A percentile compares a stretch with the other conserved stretches of the same genome.
Evolutionary conservation across 2,329 filamentous ascomycete species (phyloP).

Genomic region (Penicillium sp.): DNA sequence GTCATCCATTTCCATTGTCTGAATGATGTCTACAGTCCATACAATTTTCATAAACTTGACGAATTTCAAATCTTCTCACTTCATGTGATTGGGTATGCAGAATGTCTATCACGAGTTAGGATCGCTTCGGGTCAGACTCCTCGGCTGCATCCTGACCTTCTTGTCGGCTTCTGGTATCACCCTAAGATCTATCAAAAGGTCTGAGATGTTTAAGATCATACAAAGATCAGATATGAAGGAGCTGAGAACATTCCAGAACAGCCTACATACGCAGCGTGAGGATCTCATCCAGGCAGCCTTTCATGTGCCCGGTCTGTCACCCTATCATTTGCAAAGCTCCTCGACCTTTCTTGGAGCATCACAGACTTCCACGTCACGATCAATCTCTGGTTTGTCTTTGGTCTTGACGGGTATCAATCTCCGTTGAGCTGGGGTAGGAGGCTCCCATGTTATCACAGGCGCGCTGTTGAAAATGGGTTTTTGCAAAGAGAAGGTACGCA

Average conservation of each 20-base stretch:
- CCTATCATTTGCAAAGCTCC: neutral
- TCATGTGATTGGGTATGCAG: no score
- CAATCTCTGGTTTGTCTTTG: conserved; percentile 1
- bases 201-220: no score
- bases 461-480: neutral
- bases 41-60: no score
- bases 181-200: no score
- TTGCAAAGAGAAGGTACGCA: neutral
- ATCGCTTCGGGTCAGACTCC: no score
- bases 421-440: neutral
- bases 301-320: neutral
- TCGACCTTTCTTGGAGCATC: neutral
- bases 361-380: neutral
- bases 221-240: no score
- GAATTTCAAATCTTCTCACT: no score
- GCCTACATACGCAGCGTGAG: neutral
- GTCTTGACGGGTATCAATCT: neutral
- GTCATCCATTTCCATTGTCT: no score
- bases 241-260: neutral
- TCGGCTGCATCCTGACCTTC: no score
- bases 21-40: no score
- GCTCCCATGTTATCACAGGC: conserved; percentile 7
- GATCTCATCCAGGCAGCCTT: neutral
- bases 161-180: no score
- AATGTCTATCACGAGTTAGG: no score